A percentile compares a stretch with the other conserved stretches of the same genome.
phyloP scores from a whole-genome alignment of 176 grass and related monocot genomes.

The Hordeum vulgare region MorexV3_pseudomolecules_assembly NC_058520.1:47449114-47449613 shows the following conservation, averaged over 20 bases:
- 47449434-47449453: conserved; percentile 6
- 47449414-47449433: background rate
- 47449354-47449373: conserved; percentile 41
- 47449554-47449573: conserved; percentile 1
- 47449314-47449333: background rate
- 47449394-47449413: background rate
- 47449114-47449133: conserved; percentile 44
- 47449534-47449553: background rate
- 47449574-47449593: background rate
- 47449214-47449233: background rate
- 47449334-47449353: background rate
- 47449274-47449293: conserved; percentile 16
- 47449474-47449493: background rate
- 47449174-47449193: conserved; percentile 41
- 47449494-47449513: conserved; percentile 12
- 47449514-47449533: background rate
- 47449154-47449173: background rate
- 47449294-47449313: conserved; percentile 53
- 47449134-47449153: conserved; percentile 45
- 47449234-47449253: background rate
- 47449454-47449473: background rate
- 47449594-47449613: background rate
- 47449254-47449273: background rate
- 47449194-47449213: background rate
- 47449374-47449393: background rate